phyloP scores from a whole-genome alignment of 805 yeast genomes.

The Candida wancherniae region DNA sequence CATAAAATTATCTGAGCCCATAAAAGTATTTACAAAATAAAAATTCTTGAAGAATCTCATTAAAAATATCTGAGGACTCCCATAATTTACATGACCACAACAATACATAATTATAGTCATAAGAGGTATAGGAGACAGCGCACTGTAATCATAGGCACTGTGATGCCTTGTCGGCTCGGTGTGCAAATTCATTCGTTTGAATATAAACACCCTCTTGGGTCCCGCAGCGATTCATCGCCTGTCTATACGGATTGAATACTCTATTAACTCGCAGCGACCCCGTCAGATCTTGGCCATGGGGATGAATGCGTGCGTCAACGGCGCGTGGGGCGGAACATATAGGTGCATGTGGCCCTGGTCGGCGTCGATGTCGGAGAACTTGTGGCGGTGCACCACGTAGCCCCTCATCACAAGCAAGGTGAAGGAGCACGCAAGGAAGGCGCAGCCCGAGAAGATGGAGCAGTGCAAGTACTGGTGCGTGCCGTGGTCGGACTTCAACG shows the following conservation, averaged over 20 bases:
- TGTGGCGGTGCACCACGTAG: constrained; percentile 50
- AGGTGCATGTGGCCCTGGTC: constrained; percentile 17
- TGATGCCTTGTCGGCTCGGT: too few relatives aligned
- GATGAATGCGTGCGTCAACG: constrained; percentile 9
- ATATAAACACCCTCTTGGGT: too few relatives aligned
- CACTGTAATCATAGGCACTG: background rate
- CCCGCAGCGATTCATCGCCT: too few relatives aligned
- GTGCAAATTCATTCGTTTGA: too few relatives aligned
- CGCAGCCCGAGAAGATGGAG: constrained; percentile 55
- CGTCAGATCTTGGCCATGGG: constrained; percentile 4
- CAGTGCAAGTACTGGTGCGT: constrained; percentile 50
- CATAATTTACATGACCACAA: too few relatives aligned
- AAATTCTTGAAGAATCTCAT: too few relatives aligned
- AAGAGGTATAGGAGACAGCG: background rate
- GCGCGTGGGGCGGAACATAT: constrained; percentile 12
- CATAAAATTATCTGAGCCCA: too few relatives aligned
- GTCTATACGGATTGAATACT: too few relatives aligned
- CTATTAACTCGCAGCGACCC: background rate
- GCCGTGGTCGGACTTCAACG: constrained; percentile 36
- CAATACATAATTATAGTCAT: background rate
- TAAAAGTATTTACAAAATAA: too few relatives aligned
- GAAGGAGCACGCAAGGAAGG: constrained; percentile 44
- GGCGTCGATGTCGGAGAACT: constrained; percentile 10
- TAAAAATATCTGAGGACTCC: too few relatives aligned
- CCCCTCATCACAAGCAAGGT: constrained; percentile 46